Evolutionary conservation across 805 yeast species (phyloP), one percentile per base, ranked within the genome.

Genomic region (Torulaspora franciscae): DNA sequence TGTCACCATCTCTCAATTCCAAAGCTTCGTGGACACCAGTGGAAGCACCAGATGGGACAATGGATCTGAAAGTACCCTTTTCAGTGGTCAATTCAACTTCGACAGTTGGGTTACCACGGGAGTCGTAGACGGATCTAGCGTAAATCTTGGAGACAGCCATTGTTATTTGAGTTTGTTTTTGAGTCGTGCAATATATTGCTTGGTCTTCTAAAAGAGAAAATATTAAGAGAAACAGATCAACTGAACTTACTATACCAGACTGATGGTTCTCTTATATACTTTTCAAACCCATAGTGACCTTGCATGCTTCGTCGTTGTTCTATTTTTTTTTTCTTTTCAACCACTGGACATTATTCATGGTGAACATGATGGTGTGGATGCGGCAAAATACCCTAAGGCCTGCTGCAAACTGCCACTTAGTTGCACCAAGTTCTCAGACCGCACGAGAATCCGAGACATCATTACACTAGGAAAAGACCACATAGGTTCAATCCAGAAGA

Each of bases 61-160:
- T 90, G 59, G 98, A 81, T 75, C 97, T 85, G 95, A 88, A 90
- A 57, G 80, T 64, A 67, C 99, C 99, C 67, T 85, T 81, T 55
- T 78, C 91, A 67, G 99, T 91, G 80, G 84, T 76, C 65, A 91
- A 67, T 68, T 93, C 98, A 61, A 93, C 98, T 82, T 93, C 98
- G 64, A 93, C 99, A 62, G 99, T 91, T 77, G 99, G 99, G 83
- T 91, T 93, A 76, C 98, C 98, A 77, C 99, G 88, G 65, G 98
- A 91, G 78, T 91, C 99, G 84, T 93, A 91, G 74, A 91, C 96
- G 80, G 81, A 85, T 77, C 99, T 90, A 66, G 98, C 86, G 73
- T 77, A 82, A 63, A 90, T 75, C 75, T 91, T 90, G 60, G 86
- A 71, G 66, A 87, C 80, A 62, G 96, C 84, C 95, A 87, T 87